phyloP scores from a whole-genome alignment of 495 filamentous ascomycete species.

The Aspergillus conjunctus region DNA sequence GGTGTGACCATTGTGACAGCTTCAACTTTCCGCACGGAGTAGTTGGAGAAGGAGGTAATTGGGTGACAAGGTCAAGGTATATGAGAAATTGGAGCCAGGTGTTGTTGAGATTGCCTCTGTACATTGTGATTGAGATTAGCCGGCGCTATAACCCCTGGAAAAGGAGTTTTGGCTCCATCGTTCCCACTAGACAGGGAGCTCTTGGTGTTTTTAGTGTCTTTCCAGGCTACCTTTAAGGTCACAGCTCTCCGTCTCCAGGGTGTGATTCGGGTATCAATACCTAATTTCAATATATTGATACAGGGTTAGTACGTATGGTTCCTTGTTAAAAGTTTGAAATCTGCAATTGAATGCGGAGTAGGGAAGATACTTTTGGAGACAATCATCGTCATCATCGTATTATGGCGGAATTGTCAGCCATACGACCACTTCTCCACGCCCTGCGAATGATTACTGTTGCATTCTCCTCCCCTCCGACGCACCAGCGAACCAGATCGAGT shows the following conservation, averaged over 20 bases:
- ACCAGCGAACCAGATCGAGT: conserved; percentile 14
- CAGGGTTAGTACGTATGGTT: background rate
- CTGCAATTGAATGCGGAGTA: background rate
- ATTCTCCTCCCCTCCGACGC: conserved; percentile 3
- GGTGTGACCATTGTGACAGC: background rate
- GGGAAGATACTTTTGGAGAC: too few relatives aligned
- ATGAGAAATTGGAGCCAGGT: background rate
- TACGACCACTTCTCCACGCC: conserved; percentile 22
- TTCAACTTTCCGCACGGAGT: background rate
- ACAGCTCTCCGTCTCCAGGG: too few relatives aligned
- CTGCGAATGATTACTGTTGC: conserved; percentile 24
- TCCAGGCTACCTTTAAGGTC: too few relatives aligned
- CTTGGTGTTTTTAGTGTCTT: background rate
- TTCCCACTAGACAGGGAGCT: background rate
- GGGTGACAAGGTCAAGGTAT: background rate
- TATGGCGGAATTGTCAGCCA: background rate
- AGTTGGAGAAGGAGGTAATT: background rate
- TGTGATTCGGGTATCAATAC: too few relatives aligned
- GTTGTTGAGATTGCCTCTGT: background rate
- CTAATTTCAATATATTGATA: too few relatives aligned
- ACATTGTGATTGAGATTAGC: background rate
- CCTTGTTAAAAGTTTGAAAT: background rate
- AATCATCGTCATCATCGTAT: background rate
- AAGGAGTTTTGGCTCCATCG: background rate
- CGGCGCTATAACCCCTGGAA: background rate